phyloP scores from a whole-genome alignment of 2,329 filamentous ascomycete genomes.

The Leptographium wingfieldii region DNA sequence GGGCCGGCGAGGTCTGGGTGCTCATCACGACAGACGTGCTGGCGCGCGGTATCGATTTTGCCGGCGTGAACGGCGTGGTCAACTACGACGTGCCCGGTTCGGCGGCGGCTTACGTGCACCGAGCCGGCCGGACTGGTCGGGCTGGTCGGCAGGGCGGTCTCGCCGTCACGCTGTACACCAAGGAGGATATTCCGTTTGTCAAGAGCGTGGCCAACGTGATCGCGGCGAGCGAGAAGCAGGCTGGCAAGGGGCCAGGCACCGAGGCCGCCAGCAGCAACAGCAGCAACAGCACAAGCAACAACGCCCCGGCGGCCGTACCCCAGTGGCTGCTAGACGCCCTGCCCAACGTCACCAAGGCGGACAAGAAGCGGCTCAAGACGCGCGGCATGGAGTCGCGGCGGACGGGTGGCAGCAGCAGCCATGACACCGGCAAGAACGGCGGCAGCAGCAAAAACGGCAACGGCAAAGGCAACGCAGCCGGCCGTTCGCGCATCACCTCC shows the following conservation, averaged over 20 bases:
- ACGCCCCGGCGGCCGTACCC: conserved; percentile 51
- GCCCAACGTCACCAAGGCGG: conserved; percentile 70
- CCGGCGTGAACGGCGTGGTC: conserved; percentile 87
- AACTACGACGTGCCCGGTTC: conserved; percentile 97
- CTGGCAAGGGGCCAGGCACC: conserved; percentile 12
- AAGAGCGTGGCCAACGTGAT: conserved; percentile 93
- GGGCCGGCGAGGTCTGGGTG: conserved; percentile 88
- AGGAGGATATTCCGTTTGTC: conserved; percentile 80
- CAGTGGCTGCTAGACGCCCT: conserved; percentile 83
- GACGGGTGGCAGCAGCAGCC: conserved; percentile 11
- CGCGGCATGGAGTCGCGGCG: conserved; percentile 65
- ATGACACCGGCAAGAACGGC: conserved; percentile 17
- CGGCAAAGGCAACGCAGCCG: conserved; percentile 1
- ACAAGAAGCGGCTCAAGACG: conserved; percentile 70
- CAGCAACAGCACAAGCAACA: background rate
- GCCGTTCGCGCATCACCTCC: conserved; percentile 61
- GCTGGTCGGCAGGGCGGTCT: conserved; percentile 80
- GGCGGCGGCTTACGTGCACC: conserved; percentile 81
- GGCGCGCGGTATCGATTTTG: conserved; percentile 85
- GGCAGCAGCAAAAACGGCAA: conserved; percentile 18
- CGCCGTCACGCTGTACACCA: conserved; percentile 88
- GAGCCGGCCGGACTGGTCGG: conserved; percentile 79
- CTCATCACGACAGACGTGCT: conserved; percentile 92
- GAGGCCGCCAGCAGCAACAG: conserved; percentile 20
- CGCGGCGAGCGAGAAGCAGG: conserved; percentile 63